Evolutionary conservation across 768 basidiomycete species (phyloP).

Genomic region (Leccinum ochraceum): DNA sequence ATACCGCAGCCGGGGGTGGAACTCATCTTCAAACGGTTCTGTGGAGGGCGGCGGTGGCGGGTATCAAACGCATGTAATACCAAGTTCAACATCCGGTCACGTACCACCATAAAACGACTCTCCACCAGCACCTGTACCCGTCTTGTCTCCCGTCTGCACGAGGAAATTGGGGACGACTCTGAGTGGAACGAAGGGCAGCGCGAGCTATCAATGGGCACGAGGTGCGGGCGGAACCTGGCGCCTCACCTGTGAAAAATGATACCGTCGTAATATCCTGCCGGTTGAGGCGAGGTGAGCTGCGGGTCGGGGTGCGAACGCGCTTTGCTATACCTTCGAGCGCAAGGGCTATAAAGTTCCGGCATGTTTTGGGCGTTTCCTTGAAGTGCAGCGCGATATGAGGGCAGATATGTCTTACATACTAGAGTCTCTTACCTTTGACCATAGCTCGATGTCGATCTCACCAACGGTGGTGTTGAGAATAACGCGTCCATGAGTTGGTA

Average conservation of each 20-base stretch:
- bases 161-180: constrained; percentile 91
- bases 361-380: constrained; percentile 92
- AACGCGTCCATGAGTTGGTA: constrained; percentile 85
- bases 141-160: constrained; percentile 92
- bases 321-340: constrained; percentile 74
- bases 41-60: not conserved
- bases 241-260: constrained; percentile 90
- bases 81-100: constrained; percentile 10
- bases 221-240: not conserved
- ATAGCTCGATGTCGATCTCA: constrained; percentile 87
- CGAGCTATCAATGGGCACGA: not conserved
- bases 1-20: constrained; percentile 89
- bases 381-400: not conserved
- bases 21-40: constrained; percentile 95
- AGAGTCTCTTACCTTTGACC: constrained; percentile 72
- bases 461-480: constrained; percentile 88
- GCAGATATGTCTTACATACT: not conserved
- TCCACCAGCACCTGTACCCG: constrained; percentile 88
- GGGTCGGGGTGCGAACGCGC: not conserved
- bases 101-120: constrained; percentile 93
- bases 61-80: not conserved
- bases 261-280: constrained; percentile 90
- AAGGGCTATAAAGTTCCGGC: constrained; percentile 85
- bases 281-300: constrained; percentile 9
- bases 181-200: not conserved